phyloP scores from a whole-genome alignment of 73 alveolate genomes.

The Tetrahymena elliotti region DNA sequence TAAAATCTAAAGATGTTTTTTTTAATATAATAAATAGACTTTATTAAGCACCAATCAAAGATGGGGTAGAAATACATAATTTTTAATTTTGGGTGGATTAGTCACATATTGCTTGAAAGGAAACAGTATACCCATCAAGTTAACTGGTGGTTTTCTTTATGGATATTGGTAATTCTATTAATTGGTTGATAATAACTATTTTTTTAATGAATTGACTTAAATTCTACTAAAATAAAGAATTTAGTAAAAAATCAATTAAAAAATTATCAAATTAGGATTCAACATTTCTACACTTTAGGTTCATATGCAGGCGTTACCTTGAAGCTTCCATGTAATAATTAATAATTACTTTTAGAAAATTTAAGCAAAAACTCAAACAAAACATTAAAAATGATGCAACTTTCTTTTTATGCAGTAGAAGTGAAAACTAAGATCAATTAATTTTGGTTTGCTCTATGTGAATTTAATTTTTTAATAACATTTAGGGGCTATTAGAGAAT shows the following conservation, averaged over 20 bases:
- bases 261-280: background rate
- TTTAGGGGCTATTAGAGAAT: background rate
- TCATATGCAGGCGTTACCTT: background rate
- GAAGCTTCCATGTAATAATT: background rate
- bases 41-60: background rate
- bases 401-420: background rate
- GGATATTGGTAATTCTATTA: background rate
- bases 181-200: background rate
- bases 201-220: too few species aligned
- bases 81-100: background rate
- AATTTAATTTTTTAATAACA: background rate
- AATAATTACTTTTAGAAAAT: background rate
- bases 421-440: background rate
- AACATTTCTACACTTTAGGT: background rate
- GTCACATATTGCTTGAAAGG: background rate
- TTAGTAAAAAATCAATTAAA: background rate
- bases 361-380: background rate
- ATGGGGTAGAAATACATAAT: background rate
- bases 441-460: background rate
- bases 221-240: background rate
- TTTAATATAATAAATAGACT: background rate
- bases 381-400: background rate
- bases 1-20: background rate
- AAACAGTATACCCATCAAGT: background rate
- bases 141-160: background rate